These are phyloP conservation scores for Trichoderma sp. DNA, from an alignment of 2,329 filamentous ascomycete species.

Conservation along the genomic window DNA sequence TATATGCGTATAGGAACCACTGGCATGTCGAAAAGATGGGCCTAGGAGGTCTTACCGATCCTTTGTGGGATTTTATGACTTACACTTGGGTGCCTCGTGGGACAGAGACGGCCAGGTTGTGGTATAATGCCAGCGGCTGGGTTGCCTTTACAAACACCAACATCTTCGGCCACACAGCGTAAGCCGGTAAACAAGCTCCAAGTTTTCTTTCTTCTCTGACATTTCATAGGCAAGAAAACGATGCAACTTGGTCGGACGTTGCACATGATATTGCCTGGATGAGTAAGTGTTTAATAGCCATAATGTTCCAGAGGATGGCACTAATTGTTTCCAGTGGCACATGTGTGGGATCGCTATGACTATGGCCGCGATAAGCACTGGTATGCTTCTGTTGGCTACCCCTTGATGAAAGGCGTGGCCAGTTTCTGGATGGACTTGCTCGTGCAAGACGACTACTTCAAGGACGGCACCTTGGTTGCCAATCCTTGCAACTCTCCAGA, in stretches of 20 bases:
- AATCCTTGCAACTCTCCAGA: conserved; percentile 62
- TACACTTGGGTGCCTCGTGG: conserved; percentile 57
- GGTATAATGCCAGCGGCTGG: conserved; percentile 59
- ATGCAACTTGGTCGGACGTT: conserved; percentile 16
- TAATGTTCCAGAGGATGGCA: neutral
- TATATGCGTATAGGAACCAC: conserved; percentile 46
- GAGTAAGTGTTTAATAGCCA: conserved; percentile 34
- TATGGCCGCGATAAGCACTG: conserved; percentile 52
- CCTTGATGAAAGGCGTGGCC: conserved; percentile 54
- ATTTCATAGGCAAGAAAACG: conserved; percentile 12
- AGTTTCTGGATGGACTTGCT: conserved; percentile 59
- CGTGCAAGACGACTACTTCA: conserved; percentile 50
- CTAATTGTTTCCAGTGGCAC: conserved; percentile 42
- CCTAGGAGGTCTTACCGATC: conserved; percentile 46
- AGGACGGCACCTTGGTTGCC: conserved; percentile 55
- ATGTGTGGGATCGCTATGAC: conserved; percentile 59
- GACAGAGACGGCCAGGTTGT: conserved; percentile 52
- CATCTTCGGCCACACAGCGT: conserved; percentile 57
- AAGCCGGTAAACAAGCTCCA: neutral
- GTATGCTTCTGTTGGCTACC: conserved; percentile 52
- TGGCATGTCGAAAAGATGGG: conserved; percentile 58
- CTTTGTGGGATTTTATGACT: conserved; percentile 55
- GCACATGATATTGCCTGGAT: conserved; percentile 36
- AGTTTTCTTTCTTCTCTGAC: neutral
- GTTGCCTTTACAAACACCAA: conserved; percentile 60